Percentiles rank a stretch among this genome's conserved stretches.
Conservation (phyloP, 805 yeast species). For the Saturnispora bothae region DNA sequence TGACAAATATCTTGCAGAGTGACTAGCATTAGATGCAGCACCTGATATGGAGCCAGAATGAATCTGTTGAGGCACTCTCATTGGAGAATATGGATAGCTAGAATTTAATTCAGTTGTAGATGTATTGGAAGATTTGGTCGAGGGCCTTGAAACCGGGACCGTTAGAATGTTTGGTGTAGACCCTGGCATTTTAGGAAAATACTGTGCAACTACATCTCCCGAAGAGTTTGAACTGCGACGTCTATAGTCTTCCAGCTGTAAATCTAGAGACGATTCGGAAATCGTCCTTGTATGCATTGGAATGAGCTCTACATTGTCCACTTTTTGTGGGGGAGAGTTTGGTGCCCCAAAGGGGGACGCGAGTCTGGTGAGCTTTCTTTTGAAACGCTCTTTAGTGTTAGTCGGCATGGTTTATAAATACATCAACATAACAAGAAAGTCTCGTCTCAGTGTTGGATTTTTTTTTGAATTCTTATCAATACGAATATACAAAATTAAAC, state of each 20-base stretch:
- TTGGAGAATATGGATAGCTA: slow-evolving; percentile 1
- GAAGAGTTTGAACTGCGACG: background rate
- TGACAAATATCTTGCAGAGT: slow-evolving; percentile 4
- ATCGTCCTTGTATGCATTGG: background rate
- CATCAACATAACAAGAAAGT: background rate
- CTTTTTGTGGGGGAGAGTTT: background rate
- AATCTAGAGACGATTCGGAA: slow-evolving; percentile 1
- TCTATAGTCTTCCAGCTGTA: background rate
- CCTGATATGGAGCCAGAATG: background rate
- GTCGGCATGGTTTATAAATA: background rate
- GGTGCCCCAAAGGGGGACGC: slow-evolving; percentile 6
- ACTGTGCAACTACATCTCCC: background rate
- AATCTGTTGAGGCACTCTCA: background rate
- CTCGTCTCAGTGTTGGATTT: background rate
- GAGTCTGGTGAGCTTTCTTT: slow-evolving; percentile 1
- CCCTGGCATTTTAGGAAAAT: background rate
- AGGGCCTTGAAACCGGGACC: slow-evolving; percentile 3
- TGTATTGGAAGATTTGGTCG: slow-evolving; percentile 3
- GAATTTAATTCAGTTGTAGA: slow-evolving; percentile 5
- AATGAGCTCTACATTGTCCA: background rate
- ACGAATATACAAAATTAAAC: slow-evolving; percentile 25
- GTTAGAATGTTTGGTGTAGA: background rate
- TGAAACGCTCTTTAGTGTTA: slow-evolving; percentile 3
- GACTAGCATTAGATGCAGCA: background rate
- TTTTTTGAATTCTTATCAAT: background rate